Base-by-base conservation (phyloP, 1,139 yeast genomes). In the Saccharomyces hybrid region DNA sequence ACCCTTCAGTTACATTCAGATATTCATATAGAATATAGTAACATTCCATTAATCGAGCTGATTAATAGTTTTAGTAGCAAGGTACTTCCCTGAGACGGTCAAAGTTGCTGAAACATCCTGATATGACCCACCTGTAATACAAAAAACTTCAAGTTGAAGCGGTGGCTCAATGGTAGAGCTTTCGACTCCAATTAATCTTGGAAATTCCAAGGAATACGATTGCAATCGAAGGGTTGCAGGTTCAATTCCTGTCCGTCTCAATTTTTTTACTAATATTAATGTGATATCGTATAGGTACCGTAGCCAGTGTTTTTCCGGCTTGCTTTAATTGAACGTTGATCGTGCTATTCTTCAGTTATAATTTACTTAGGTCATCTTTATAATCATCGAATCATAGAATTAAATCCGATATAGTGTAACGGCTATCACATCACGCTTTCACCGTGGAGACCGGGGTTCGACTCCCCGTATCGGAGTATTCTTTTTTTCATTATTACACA, bases 101-200 rank as follows among this genome's bases (percentile, higher is more conserved):
- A 20, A 20, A 20, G 23, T 20, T 20, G 23, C 23, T 20, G 23
- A 20, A 20, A 20, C 23, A 20, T 20, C 23, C 23, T 20, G 23
- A 20, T 20, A 20, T 20, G 23, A 20, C 23, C 23, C 23, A 20
- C 23, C 23, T 20, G 23, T 20, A 20, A 20, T 20, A 20, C 23
- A 20, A 20, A 28, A 28, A 31, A 31, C 3, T 31, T 31, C 34
- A 49, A 51, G 50, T 57, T 59, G 88, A 82, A 82, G 89, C 88
- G 85, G 88, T 84, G 88, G 89, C 90, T 84, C 90, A 84, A 84
- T 84, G 90, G 90, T 83, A 84, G 90, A 84, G 89, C 88, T 82
- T 83, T 83, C 83, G 90, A 84, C 84, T 85, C 89, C 89, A 84
- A 79, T 72, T 72, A 63, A 66, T 59, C 60, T 63, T 66, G 72